Conservation (phyloP, 805 yeast genomes). For the Candida adriatica region DNA sequence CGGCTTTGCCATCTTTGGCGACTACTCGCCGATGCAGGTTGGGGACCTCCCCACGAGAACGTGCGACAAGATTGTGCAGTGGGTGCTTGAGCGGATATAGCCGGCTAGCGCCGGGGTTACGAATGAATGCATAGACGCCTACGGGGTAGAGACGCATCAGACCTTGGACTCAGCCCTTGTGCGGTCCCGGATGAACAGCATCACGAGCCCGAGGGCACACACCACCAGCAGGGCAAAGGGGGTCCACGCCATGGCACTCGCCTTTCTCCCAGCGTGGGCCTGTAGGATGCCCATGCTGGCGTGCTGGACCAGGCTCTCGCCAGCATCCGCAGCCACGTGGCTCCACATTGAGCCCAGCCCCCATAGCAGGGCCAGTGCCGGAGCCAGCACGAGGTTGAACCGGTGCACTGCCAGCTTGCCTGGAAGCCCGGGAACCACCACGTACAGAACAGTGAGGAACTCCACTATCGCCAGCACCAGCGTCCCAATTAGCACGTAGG, state of each 20-base stretch:
- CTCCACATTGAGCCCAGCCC: slow-evolving; percentile 62
- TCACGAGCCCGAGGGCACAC: slow-evolving; percentile 32
- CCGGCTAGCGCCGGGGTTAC: background rate
- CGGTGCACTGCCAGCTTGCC: slow-evolving; percentile 23
- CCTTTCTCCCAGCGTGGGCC: slow-evolving; percentile 41
- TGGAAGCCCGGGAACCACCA: slow-evolving; percentile 45
- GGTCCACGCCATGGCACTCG: slow-evolving; percentile 56
- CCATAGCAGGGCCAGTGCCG: slow-evolving; percentile 41
- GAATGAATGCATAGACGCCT: background rate
- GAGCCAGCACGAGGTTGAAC: slow-evolving; percentile 27
- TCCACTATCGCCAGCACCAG: slow-evolving; percentile 36
- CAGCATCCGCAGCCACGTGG: slow-evolving; percentile 47
- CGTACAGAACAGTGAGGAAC: slow-evolving; percentile 36
- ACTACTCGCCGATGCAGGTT: slow-evolving; percentile 26
- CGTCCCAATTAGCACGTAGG: slow-evolving; percentile 44
- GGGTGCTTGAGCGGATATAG: slow-evolving; percentile 18
- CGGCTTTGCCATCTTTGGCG: slow-evolving; percentile 36
- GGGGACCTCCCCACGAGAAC: slow-evolving; percentile 25
- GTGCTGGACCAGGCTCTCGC: slow-evolving; percentile 34
- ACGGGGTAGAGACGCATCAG: slow-evolving; percentile 1
- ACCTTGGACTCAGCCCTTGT: slow-evolving; percentile 17
- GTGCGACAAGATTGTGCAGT: slow-evolving; percentile 13
- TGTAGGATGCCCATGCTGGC: slow-evolving; percentile 44
- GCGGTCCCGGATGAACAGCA: slow-evolving; percentile 29
- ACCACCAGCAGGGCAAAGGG: slow-evolving; percentile 43